Evolutionary conservation across 192 early-diverging fungal species (phyloP).

Genomic region (Geranomyces variabilis): DNA sequence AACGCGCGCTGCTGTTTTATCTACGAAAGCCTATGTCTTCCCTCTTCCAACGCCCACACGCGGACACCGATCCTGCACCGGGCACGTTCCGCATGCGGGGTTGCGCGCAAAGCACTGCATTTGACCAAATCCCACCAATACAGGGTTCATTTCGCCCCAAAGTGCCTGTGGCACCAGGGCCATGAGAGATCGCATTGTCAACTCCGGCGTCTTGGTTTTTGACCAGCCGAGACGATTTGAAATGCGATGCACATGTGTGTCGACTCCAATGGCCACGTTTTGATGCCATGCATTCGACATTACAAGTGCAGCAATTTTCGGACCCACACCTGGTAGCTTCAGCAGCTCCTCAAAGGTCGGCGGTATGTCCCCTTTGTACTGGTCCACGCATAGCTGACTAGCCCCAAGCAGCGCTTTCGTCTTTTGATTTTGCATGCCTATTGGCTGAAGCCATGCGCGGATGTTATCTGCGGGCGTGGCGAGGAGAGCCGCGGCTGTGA

Average conservation of each 20-base stretch:
- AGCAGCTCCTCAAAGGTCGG: slow-evolving; percentile 74
- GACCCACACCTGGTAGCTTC: slow-evolving; percentile 88
- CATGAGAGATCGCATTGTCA: slow-evolving; percentile 73
- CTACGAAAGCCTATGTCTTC: too few relatives aligned
- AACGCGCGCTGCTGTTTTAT: too few relatives aligned
- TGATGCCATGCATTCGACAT: slow-evolving; percentile 87
- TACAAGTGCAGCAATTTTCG: slow-evolving; percentile 88
- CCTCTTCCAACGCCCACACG: slow-evolving; percentile 28
- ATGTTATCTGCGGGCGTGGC: slow-evolving; percentile 62
- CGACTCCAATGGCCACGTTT: slow-evolving; percentile 90
- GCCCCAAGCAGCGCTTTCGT: slow-evolving; percentile 78
- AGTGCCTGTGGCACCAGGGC: slow-evolving; percentile 80
- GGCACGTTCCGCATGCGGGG: slow-evolving; percentile 80
- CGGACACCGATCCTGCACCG: slow-evolving; percentile 70
- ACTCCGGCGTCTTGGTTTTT: slow-evolving; percentile 77
- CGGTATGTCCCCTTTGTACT: slow-evolving; percentile 83
- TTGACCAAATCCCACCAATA: slow-evolving; percentile 94
- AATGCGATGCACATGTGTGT: slow-evolving; percentile 94
- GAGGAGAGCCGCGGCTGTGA: slow-evolving; percentile 69
- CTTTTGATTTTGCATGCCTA: slow-evolving; percentile 92
- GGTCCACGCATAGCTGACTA: slow-evolving; percentile 71
- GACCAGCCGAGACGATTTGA: slow-evolving; percentile 88
- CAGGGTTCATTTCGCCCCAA: slow-evolving; percentile 86
- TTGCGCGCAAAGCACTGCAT: slow-evolving; percentile 71
- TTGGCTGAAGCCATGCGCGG: slow-evolving; percentile 73